These are phyloP conservation scores for Mortierella hygrophila DNA, from an alignment of 192 early-diverging fungal genomes.

Conservation along the genomic window DNA sequence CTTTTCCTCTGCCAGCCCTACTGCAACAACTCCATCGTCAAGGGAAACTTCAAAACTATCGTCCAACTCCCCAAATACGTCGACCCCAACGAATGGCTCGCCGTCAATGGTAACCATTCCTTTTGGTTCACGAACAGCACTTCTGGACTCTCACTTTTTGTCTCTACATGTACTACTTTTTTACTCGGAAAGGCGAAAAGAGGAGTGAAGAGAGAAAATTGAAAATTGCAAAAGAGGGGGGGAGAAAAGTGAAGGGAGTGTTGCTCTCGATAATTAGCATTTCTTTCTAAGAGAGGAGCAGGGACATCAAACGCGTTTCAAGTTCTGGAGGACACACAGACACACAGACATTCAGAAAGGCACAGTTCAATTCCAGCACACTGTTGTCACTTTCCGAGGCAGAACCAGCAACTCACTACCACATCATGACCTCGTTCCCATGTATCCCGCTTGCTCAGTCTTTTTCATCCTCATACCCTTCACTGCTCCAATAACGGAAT, in stretches of 20 bases:
- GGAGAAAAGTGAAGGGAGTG: not conserved
- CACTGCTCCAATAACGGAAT: not conserved
- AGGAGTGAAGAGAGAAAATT: not conserved
- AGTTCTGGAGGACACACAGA: conserved; percentile 12
- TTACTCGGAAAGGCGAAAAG: not conserved
- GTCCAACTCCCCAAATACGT: conserved; percentile 92
- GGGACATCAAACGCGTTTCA: conserved; percentile 27
- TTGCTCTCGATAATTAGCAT: not conserved
- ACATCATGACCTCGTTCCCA: not conserved
- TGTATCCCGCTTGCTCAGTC: too few species aligned
- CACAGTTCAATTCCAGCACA: not conserved
- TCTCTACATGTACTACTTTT: not conserved
- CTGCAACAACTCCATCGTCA: conserved; percentile 85
- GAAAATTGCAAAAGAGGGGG: not conserved
- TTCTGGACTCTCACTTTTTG: not conserved
- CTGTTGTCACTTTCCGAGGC: not conserved
- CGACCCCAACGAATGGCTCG: conserved; percentile 95
- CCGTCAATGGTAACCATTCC: conserved; percentile 72
- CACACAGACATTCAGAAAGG: not conserved
- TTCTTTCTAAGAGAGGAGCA: not conserved
- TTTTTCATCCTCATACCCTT: not conserved
- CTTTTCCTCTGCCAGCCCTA: conserved; percentile 74
- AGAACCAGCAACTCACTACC: not conserved
- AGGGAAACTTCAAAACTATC: conserved; percentile 92
- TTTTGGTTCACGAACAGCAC: not conserved